Percentiles rank a stretch among this genome's conserved stretches.
Conservation (phyloP, 2,329 filamentous ascomycete species). For the Diaporthe citrichinensis region DNA sequence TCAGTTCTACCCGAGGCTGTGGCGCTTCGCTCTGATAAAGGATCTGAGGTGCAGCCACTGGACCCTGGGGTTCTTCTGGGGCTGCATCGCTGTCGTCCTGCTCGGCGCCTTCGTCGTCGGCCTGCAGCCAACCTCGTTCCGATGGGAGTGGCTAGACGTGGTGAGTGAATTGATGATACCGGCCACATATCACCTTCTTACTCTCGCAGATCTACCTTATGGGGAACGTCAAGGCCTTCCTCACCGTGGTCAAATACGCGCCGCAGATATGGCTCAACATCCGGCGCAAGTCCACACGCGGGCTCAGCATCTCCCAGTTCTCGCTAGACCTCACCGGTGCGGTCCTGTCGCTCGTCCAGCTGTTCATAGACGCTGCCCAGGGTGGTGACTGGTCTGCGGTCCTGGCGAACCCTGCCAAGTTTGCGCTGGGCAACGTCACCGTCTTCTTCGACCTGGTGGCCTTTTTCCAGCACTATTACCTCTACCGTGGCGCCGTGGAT, state of each 20-base stretch:
- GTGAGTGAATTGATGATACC: constrained; percentile 1
- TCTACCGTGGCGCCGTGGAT: constrained; percentile 35
- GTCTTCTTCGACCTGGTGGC: constrained; percentile 35
- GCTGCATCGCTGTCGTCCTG: constrained; percentile 16
- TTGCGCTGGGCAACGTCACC: constrained; percentile 38
- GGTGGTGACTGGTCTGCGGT: constrained; percentile 31
- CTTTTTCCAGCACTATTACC: constrained; percentile 35
- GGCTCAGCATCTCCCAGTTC: constrained; percentile 35
- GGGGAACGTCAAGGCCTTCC: constrained; percentile 37
- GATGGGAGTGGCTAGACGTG: constrained; percentile 36
- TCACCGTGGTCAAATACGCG: constrained; percentile 39
- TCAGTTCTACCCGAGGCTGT: constrained; percentile 35
- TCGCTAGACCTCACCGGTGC: constrained; percentile 19
- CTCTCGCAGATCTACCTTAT: constrained; percentile 36
- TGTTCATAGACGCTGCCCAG: constrained; percentile 26
- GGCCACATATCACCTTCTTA: constrained; percentile 17
- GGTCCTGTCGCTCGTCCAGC: constrained; percentile 28
- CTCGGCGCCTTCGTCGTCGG: constrained; percentile 25
- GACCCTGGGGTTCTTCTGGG: constrained; percentile 32
- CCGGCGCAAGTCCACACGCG: constrained; percentile 34
- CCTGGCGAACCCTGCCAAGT: constrained; percentile 38
- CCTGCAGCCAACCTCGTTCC: neutral
- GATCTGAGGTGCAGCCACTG: constrained; percentile 18
- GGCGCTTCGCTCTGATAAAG: neutral
- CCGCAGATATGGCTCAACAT: constrained; percentile 38